Evolutionary conservation across 1,284 basidiomycete genomes (phyloP), one percentile per base, ranked within the genome.

Genomic region (Rhodotorula sp.): DNA sequence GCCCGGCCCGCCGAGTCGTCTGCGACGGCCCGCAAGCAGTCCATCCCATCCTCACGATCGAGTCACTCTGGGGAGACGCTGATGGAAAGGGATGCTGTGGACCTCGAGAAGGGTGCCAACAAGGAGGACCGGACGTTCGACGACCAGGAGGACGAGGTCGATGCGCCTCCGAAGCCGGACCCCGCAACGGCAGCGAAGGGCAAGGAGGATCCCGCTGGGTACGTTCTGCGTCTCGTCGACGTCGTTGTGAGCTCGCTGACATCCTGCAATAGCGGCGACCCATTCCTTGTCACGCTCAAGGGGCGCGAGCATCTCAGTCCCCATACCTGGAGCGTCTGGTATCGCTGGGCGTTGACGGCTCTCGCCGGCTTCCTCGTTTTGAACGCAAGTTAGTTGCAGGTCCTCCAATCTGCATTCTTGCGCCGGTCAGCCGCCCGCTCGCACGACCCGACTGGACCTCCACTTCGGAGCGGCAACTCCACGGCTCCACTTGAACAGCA

Each of bases 301-400:
- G 84, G 84, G 52, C 78, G 81, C 0, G 79, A 79, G 24, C 80
- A 85, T 60, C 84, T 86, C 24, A 71, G 75, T 20, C 77, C 77
- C 11, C 79, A 88, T 83, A 88, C 86, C 71, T 89, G 88, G 88
- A 81, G 83, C 20, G 74, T 80, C 2, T 27, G 71, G 13, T 86
- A 84, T 72, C 81, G 87, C 73, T 89, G 88, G 87, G 87, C 85
- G 74, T 79, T 91, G 32, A 91, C 89, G 4, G 74, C 81, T 39
- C 75, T 87, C 5, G 84, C 82, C 4, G 86, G 88, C 57, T 56
- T 88, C 0, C 83, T 91, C 54, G 86, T 90, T 24, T 81, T 91
- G 69, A 89, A 89, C 78, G 88, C 88, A 22, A 84, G 24, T 83
- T 34, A 59, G 73, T 69, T 36, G 1, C 5, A 24, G 11, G 49